Evolutionary conservation across 768 basidiomycete species (phyloP), one percentile per base, ranked within the genome.

Genomic region (Lactarius indigo): DNA sequence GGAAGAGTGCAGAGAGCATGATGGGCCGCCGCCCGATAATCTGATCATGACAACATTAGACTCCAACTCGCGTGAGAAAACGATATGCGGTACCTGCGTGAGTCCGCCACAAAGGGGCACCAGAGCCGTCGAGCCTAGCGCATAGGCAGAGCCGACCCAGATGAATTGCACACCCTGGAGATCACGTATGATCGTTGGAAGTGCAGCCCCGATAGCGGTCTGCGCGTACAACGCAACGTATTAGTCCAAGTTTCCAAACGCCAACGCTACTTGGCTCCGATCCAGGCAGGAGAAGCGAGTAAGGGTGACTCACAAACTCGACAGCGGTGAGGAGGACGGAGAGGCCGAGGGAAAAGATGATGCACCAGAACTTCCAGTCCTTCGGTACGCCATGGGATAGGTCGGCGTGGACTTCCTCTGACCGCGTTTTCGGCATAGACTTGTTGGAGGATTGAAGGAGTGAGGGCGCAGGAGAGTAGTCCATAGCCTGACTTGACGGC

Each of bases 1-100:
- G 64, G 2, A 61, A 2, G 39, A 76, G 35, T 5, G 74, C 71
- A 12, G 59, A 61, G 9, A 77, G 63, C 58, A 77, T 66, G 9
- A 73, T 68, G 12, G 73, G 71, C n/a, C 71, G 73, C n/a, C 77
- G 68, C 9, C 77, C 77, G 31, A 77, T 75, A 9, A 75, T 70
- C 64, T 75, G 18, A 28, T 10, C 13, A 15, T 31, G n/a, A 50
- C n/a, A 37, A 18, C 15, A 3, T 37, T 39, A 33, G 4, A 33
- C n/a, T n/a, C 31, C 30, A n/a, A 30, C 18, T 55, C 17, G 8
- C n/a, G 5, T 12, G 52, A 7, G 28, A 64, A 13, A 12, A 2
- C 7, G 23, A 15, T 35, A 47, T 4, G 1, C n/a, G 37, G 5
- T 23, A 71, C 70, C 56, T 71, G 70, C 26, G 73, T 64, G 3